Evolutionary conservation across 371 early-diverging fungal species (phyloP), one percentile per base, ranked within the genome.

Genomic region (Funneliformis caledonium): DNA sequence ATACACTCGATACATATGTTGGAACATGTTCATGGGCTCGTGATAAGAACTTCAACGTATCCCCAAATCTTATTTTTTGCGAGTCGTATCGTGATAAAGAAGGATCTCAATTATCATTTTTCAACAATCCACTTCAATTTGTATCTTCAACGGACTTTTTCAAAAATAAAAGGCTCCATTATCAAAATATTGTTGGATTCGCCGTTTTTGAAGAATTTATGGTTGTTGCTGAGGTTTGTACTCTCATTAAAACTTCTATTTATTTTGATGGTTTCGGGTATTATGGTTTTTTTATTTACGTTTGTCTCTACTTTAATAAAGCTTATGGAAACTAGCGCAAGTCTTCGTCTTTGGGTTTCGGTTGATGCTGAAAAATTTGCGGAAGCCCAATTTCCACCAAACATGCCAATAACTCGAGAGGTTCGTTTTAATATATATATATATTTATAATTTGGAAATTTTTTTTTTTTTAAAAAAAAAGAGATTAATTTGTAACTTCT

Each of bases 151-250:
- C 85, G 31, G 83, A 92, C 82, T 90, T 86, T 62, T 94, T 92
- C 83, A 84, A 83, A 48, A 82, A 85, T n/a, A 83, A 84, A 68
- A 83, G 85, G 6, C 85, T 87, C 2, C 61, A 94, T 59, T 89
- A 94, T 80, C 86, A 92, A 1, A 86, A 88, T 76, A 90, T 94
- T 45, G 89, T 91, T 4, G 96, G 95, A 52, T 94, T 91, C 72
- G 94, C 94, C 4, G 88, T 94, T 7, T 91, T 93, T 82, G 93
- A 94, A 22, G 91, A 93, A 65, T 98, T 90, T 84, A 89, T 98
- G 89, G 89, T 97, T 50, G 93, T 94, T 7, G 94, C 97, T 12
- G 91, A 86, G 67, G 73, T 82, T 33, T 59, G 69, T 85, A 67
- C 81, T 37, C 83, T 84, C 14, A 45, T 69, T 4, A 45, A 7